A percentile compares a stretch with the other conserved stretches of the same genome.
Evolutionary conservation across 805 yeast species (phyloP).

Genomic region (Yamadazyma scolyti): DNA sequence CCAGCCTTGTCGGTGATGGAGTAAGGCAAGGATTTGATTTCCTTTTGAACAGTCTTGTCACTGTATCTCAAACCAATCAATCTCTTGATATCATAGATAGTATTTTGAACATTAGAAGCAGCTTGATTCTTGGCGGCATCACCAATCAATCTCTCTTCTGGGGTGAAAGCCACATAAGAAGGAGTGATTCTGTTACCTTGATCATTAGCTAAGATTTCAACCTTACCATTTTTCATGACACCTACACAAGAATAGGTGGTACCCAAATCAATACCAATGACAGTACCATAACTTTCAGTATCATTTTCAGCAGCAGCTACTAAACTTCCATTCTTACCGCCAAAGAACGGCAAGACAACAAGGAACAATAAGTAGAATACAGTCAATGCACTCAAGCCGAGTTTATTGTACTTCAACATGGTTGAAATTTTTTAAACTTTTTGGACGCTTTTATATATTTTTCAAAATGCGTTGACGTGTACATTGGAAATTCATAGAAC

Average conservation of each 20-base stretch:
- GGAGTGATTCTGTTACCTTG: conserved; percentile 99
- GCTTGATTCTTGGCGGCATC: conserved; percentile 98
- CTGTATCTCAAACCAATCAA: conserved; percentile 85
- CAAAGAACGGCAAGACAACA: conserved; percentile 33
- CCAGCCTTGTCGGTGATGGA: conserved; percentile 67
- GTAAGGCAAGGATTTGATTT: conserved; percentile 70
- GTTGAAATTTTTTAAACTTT: too few relatives aligned
- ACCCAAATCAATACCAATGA: conserved; percentile 79
- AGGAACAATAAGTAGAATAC: conserved; percentile 29
- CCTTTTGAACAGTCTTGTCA: conserved; percentile 72
- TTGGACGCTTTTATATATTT: too few relatives aligned
- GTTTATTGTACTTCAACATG: too few relatives aligned
- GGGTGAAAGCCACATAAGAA: conserved; percentile 92
- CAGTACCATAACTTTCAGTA: conserved; percentile 40
- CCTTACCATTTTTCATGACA: conserved; percentile 86
- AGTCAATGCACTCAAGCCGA: conserved; percentile 26
- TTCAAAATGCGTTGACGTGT: too few relatives aligned
- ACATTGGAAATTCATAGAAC: too few relatives aligned
- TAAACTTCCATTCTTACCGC: conserved; percentile 10
- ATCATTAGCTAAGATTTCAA: conserved; percentile 94
- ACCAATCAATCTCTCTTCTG: conserved; percentile 89
- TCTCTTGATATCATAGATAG: conserved; percentile 90
- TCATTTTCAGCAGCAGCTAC: conserved; percentile 19
- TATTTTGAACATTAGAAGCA: conserved; percentile 86
- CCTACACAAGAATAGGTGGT: conserved; percentile 96